phyloP scores from a whole-genome alignment of 2,329 filamentous ascomycete genomes.

The Colletotrichum shisoi region DNA sequence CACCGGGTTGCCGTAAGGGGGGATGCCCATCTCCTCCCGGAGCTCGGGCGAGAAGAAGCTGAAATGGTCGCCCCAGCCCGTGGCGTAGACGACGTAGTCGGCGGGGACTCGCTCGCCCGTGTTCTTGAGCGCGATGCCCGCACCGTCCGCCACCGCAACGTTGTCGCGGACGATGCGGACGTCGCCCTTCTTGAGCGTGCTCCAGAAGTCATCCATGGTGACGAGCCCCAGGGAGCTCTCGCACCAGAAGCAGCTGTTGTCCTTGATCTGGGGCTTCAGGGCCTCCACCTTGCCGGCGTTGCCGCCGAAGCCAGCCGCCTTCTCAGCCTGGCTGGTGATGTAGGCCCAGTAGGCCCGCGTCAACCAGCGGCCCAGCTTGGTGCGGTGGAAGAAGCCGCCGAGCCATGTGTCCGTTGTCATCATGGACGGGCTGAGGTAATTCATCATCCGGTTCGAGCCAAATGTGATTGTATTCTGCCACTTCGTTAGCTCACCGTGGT shows the following conservation, averaged over 20 bases:
- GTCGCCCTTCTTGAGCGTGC: neutral
- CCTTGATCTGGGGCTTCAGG: neutral
- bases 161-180: neutral
- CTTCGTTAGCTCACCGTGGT: neutral
- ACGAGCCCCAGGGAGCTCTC: neutral
- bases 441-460: neutral
- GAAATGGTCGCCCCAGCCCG: neutral
- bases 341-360: neutral
- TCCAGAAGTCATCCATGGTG: neutral
- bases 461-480: neutral
- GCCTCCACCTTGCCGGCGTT: neutral
- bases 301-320: neutral
- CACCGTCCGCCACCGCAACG: neutral
- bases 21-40: neutral
- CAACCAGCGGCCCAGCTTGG: neutral
- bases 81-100: conserved; percentile 1
- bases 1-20: neutral
- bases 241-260: neutral
- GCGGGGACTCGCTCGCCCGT: neutral
- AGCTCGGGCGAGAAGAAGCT: neutral
- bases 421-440: neutral
- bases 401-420: neutral
- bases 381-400: neutral
- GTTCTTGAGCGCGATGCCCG: neutral
- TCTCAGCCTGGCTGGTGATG: neutral